phyloP scores from a whole-genome alignment of 2,329 filamentous ascomycete species.

The Furcasterigmium furcatum region DNA sequence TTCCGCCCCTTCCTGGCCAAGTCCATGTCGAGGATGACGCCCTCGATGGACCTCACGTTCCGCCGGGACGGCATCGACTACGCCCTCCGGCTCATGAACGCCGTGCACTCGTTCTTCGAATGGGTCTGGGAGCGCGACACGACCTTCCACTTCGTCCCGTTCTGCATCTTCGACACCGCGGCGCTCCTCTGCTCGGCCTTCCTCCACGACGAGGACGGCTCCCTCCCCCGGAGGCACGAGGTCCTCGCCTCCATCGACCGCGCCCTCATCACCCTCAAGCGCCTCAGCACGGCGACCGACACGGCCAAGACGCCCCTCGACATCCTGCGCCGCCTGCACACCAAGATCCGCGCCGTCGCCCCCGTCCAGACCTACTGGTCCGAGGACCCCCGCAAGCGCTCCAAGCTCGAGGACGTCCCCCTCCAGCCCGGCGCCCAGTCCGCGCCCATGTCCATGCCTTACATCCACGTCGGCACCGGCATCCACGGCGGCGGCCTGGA shows the following conservation, averaged over 20 bases:
- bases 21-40: conserved; percentile 19
- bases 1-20: conserved; percentile 42
- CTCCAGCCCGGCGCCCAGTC: neutral
- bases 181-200: conserved; percentile 48
- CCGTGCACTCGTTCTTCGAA: conserved; percentile 36
- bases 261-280: neutral
- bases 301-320: neutral
- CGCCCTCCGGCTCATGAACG: conserved; percentile 36
- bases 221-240: conserved; percentile 35
- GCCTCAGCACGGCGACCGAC: neutral
- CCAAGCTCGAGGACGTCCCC: neutral
- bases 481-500: neutral
- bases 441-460: neutral
- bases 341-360: neutral
- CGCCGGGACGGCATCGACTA: conserved; percentile 38
- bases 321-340: neutral
- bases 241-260: conserved; percentile 14
- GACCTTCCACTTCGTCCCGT: conserved; percentile 46
- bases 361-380: neutral
- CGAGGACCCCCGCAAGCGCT: neutral
- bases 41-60: conserved; percentile 29
- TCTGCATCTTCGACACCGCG: conserved; percentile 48
- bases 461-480: neutral
- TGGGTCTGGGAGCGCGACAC: conserved; percentile 40
- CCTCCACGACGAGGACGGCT: conserved; percentile 41